A percentile compares a stretch with the other conserved stretches of the same genome.
These are phyloP conservation scores for Tremella mesenterica DNA, from an alignment of 768 basidiomycete species.

Conservation along the genomic window DNA sequence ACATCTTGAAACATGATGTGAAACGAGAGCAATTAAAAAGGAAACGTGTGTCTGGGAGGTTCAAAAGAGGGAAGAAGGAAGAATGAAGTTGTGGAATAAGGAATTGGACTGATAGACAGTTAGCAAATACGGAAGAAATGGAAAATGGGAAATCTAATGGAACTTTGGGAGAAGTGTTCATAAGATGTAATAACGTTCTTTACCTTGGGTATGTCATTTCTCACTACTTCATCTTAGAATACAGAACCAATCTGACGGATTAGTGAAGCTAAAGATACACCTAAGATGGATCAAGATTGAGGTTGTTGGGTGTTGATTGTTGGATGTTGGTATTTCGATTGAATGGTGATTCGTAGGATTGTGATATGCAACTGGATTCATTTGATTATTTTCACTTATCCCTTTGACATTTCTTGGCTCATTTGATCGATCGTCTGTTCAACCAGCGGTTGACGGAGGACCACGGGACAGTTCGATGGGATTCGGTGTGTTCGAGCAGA, in stretches of 20 bases:
- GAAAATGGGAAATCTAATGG: conserved; percentile 94
- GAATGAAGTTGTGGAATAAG: neutral
- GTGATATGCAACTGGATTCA: no score
- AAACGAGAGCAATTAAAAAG: neutral
- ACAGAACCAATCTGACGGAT: neutral
- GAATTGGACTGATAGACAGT: conserved; percentile 48
- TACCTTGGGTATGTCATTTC: conserved; percentile 54
- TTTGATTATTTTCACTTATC: no score
- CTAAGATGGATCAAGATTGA: conserved; percentile 31
- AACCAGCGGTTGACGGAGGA: no score
- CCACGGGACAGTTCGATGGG: no score
- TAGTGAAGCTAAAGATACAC: conserved; percentile 27
- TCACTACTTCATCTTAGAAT: neutral
- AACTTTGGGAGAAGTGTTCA: conserved; percentile 96
- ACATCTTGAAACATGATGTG: neutral
- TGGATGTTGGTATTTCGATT: no score
- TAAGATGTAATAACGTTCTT: conserved; percentile 89
- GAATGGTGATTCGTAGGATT: no score
- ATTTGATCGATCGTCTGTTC: no score
- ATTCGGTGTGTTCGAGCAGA: no score
- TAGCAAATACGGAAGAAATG: conserved; percentile 98
- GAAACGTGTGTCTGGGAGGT: neutral
- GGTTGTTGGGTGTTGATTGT: no score
- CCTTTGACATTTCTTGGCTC: no score
- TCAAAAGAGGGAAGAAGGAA: neutral